Evolutionary conservation across 345 rosid species (phyloP).

Genomic region (Hirschfeldia incana): DNA sequence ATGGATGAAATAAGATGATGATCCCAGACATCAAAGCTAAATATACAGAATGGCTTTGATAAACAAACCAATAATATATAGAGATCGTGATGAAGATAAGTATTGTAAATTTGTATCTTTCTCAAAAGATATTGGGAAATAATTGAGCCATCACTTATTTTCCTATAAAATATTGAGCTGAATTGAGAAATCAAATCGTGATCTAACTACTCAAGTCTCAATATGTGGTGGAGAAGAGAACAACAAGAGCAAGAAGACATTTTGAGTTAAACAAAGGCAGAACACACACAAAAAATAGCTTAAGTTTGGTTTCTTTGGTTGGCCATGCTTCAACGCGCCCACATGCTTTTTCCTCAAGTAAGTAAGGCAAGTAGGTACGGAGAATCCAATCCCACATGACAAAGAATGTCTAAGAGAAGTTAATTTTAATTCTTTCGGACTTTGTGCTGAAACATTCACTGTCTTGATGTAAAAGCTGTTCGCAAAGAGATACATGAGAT

Average conservation of each 20-base stretch:
- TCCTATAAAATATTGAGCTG: constrained; percentile 6
- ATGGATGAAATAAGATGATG: background rate
- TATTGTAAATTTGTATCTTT: constrained; percentile 10
- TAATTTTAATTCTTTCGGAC: constrained; percentile 48
- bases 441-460: constrained; percentile 53
- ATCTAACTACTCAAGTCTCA: background rate
- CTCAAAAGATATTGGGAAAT: constrained; percentile 11
- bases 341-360: constrained; percentile 46
- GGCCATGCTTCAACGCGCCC: constrained; percentile 57
- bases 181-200: background rate
- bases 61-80: constrained; percentile 6
- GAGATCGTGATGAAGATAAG: constrained; percentile 23
- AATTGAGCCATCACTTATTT: constrained; percentile 29
- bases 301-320: constrained; percentile 42
- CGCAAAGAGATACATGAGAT: constrained; percentile 37
- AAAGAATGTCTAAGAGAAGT: constrained; percentile 62
- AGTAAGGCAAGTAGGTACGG: constrained; percentile 58
- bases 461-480: constrained; percentile 22
- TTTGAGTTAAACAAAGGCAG: background rate
- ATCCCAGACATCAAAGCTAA: constrained; percentile 5
- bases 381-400: constrained; percentile 59
- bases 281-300: constrained; percentile 18
- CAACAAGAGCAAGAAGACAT: constrained; percentile 20
- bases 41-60: constrained; percentile 8
- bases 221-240: constrained; percentile 30